Evolutionary conservation across 164 flowering plant genomes (phyloP), one percentile per base, ranked within the genome.

Genomic region (Protea cynaroides): DNA sequence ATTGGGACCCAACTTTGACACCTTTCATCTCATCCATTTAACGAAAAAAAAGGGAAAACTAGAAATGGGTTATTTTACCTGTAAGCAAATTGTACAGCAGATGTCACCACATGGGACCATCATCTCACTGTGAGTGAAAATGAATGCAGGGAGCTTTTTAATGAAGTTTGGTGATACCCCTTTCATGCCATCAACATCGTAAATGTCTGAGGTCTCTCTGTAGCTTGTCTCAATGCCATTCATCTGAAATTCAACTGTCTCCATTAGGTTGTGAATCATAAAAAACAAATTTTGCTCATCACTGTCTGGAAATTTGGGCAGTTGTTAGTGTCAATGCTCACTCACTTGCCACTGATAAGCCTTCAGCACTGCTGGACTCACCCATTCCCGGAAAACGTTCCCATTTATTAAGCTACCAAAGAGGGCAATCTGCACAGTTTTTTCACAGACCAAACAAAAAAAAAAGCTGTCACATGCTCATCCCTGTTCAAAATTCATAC

Each of bases 321-420:
- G 34, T 15, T 44, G 49, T 44, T 8, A 15, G 18, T 15, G 52
- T 12, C 52, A 15, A 0, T 15, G 17, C 17, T 15, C 17, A 67
- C 82, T 76, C 78, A 86, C 94, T 76, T 90, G 92, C 87, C 87
- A 84, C 59, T 80, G 87, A 64, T 86, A 85, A 50, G 94, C 90
- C 74, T 85, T 84, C 0, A 87, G 78, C 68, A 86, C 74, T 40
- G 94, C 92, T 58, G 89, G 89, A 60, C 82, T 72, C 53, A 86
- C 88, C 88, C 88, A 91, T 75, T 91, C 96, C 71, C 74, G 71
- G 72, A 88, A 86, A 1, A 81, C 75, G 69, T 84, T 84, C 63
- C 93, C 97, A 74, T 84, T 78, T 49, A 88, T 40, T 19, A 91
- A 61, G 73, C 93, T 87, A n/a, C 76, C 53, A 29, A 90, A 67